phyloP scores from a whole-genome alignment of 1,284 basidiomycete genomes.

The Cutaneotrichosporon mucoides region DNA sequence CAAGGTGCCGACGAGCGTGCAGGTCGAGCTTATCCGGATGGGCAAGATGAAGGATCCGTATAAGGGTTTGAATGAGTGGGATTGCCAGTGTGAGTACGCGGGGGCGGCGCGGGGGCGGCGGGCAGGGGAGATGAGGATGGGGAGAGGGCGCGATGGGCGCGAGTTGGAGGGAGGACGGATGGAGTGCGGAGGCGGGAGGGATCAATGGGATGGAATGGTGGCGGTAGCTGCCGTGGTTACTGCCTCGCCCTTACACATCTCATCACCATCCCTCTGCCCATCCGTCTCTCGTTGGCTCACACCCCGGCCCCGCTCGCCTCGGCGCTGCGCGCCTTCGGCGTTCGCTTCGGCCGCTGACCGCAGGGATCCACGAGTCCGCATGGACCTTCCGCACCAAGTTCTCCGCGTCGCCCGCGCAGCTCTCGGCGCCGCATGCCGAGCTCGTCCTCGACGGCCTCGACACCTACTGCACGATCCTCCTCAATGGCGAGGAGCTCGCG shows the following conservation, averaged over 20 bases:
- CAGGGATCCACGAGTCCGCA: constrained; percentile 79
- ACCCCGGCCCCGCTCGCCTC: too few relatives aligned
- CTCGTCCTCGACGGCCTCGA: constrained; percentile 83
- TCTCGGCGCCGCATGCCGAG: constrained; percentile 55
- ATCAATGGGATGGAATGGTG: too few relatives aligned
- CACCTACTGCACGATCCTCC: constrained; percentile 66
- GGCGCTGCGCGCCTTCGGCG: too few relatives aligned
- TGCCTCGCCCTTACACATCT: too few relatives aligned
- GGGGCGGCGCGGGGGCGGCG: too few relatives aligned
- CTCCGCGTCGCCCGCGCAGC: constrained; percentile 54
- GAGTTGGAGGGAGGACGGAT: too few relatives aligned
- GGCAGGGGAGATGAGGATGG: too few relatives aligned
- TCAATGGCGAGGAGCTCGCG: constrained; percentile 68
- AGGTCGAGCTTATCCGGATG: constrained; percentile 70
- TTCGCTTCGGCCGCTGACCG: constrained; percentile 2
- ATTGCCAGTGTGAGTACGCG: constrained; percentile 67
- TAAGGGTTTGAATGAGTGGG: constrained; percentile 71
- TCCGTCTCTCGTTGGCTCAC: too few relatives aligned
- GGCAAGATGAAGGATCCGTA: constrained; percentile 76
- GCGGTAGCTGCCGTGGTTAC: too few relatives aligned
- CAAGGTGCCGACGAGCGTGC: constrained; percentile 69
- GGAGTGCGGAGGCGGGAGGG: too few relatives aligned
- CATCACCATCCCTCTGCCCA: too few relatives aligned
- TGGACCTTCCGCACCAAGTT: constrained; percentile 79
- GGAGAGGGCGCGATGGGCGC: too few relatives aligned